A percentile compares a stretch with the other conserved stretches of the same genome.
phyloP scores from a whole-genome alignment of 148 eudicot species.

The Linanthus parryae region DNA sequence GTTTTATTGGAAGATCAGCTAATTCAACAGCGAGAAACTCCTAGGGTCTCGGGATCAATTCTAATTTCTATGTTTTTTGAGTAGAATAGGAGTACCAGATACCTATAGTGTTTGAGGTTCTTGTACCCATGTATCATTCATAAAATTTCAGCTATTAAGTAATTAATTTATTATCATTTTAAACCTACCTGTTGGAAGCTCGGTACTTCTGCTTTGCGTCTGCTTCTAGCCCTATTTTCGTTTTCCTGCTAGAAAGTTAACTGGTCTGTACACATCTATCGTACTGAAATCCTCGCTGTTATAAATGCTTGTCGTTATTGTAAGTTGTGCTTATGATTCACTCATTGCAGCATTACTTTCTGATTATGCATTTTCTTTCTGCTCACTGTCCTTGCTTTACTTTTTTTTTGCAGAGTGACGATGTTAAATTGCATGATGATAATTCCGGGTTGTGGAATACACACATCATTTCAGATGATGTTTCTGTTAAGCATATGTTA shows the following conservation, averaged over 20 bases:
- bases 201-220: no score
- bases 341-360: no score
- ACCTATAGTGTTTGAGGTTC: not conserved
- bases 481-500: conserved; percentile 34
- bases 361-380: no score
- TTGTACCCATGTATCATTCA: no score
- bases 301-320: no score
- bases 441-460: conserved; percentile 52
- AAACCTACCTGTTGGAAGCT: no score
- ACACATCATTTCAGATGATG: conserved; percentile 42
- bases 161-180: no score
- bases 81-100: not conserved
- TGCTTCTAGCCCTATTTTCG: no score
- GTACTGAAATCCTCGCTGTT: no score
- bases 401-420: conserved; percentile 54
- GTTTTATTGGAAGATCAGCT: conserved; percentile 6
- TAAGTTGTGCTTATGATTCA: conserved; percentile 14
- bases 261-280: no score
- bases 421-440: conserved; percentile 56
- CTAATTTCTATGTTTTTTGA: not conserved
- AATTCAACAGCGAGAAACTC: conserved; percentile 2
- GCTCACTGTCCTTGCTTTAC: not conserved
- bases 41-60: not conserved
- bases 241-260: no score
- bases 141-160: no score